Evolutionary conservation across 208 protist genomes (phyloP).

Genomic region (Lotmaria passim): DNA sequence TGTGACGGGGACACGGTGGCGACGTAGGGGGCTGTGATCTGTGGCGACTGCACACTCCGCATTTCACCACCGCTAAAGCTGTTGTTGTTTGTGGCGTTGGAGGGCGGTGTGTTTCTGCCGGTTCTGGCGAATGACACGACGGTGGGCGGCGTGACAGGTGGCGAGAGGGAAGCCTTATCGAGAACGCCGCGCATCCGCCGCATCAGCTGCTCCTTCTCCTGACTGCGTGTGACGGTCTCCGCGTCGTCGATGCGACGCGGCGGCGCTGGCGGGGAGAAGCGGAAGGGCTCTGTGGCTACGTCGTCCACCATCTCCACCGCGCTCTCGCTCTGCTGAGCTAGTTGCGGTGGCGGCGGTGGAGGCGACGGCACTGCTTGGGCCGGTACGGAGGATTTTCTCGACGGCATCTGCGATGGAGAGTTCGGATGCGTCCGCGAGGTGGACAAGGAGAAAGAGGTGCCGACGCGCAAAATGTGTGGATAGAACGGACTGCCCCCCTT

Average conservation of each 20-base stretch:
- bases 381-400: not conserved
- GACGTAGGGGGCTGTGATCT: not conserved
- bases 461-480: slow-evolving; percentile 12
- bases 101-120: not conserved
- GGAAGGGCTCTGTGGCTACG: not conserved
- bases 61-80: not conserved
- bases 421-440: not conserved
- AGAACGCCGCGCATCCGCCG: slow-evolving; percentile 24
- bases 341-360: not conserved
- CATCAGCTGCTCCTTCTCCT: slow-evolving; percentile 29
- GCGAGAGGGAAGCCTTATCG: slow-evolving; percentile 1
- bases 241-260: not conserved
- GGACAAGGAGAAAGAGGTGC: not conserved
- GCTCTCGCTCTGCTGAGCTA: not conserved
- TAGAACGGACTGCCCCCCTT: slow-evolving; percentile 16
- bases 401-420: not conserved
- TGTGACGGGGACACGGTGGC: not conserved
- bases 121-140: slow-evolving; percentile 1
- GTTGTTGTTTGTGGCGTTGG: no score
- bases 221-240: not conserved
- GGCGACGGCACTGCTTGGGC: not conserved
- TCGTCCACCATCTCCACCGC: not conserved
- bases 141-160: not conserved
- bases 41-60: not conserved
- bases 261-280: not conserved